Percentiles rank a stretch among this genome's conserved stretches.
phyloP scores from a whole-genome alignment of 495 filamentous ascomycete species.

The Beverwykella pulmonaria region DNA sequence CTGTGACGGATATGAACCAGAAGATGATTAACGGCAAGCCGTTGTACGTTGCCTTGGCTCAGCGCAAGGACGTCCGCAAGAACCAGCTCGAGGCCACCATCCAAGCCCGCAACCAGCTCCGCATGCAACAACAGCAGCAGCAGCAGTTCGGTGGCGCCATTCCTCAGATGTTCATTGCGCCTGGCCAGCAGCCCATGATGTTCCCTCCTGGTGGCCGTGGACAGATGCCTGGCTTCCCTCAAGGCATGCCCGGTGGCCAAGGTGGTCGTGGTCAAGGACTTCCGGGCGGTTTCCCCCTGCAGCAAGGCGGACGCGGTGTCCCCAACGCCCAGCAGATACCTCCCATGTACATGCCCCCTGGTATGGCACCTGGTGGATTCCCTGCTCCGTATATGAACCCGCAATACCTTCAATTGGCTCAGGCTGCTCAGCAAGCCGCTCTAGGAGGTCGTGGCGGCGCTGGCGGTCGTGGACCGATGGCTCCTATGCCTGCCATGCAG shows the following conservation, averaged over 20 bases:
- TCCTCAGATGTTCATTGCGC: conserved; percentile 85
- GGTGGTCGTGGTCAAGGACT: conserved; percentile 82
- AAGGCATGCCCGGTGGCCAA: conserved; percentile 78
- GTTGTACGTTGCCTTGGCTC: conserved; percentile 94
- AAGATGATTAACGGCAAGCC: conserved; percentile 98
- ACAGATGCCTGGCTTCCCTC: conserved; percentile 76
- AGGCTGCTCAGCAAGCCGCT: conserved; percentile 58
- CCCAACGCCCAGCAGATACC: conserved; percentile 75
- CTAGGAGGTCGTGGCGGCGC: conserved; percentile 66
- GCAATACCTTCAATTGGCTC: conserved; percentile 45
- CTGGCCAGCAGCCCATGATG: conserved; percentile 79
- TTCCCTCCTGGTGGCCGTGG: conserved; percentile 69
- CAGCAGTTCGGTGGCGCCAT: conserved; percentile 78
- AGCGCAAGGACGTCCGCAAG: conserved; percentile 99
- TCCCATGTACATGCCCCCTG: conserved; percentile 72
- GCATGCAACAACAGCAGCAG: conserved; percentile 93
- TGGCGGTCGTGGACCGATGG: conserved; percentile 76
- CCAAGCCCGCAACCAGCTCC: conserved; percentile 95
- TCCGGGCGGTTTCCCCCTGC: conserved; percentile 73
- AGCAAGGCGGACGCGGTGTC: conserved; percentile 82
- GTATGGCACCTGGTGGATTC: conserved; percentile 66
- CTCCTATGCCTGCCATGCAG: conserved; percentile 66
- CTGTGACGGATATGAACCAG: conserved; percentile 98
- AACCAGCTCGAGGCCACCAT: conserved; percentile 98
- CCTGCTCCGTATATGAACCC: conserved; percentile 45